These are phyloP conservation scores for Hypericum androsaemum DNA, from an alignment of 345 rosid genomes.

Conservation along the genomic window DNA sequence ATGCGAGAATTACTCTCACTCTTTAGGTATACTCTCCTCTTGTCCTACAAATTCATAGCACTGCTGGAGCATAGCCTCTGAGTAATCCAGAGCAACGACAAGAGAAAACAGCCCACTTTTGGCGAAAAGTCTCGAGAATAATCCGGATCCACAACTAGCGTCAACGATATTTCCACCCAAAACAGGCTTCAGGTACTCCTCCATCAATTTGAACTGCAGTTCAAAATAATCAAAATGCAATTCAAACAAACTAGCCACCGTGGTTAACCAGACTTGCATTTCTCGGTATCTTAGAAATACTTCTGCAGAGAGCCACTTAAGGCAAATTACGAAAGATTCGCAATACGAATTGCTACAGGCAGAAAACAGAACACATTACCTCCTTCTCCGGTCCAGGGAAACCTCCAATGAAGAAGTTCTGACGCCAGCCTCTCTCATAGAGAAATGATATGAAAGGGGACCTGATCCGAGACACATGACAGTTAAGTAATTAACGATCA, in stretches of 20 bases:
- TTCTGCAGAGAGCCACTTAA: no score
- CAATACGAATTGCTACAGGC: no score
- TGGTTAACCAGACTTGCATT: no score
- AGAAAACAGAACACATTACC: constrained; percentile 28
- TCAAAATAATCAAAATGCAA: not conserved
- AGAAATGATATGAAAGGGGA: constrained; percentile 54
- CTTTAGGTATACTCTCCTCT: constrained; percentile 61
- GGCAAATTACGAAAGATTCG: not conserved
- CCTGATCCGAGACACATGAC: constrained; percentile 26
- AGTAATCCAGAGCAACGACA: constrained; percentile 75
- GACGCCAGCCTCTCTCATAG: constrained; percentile 97
- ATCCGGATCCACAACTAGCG: constrained; percentile 88
- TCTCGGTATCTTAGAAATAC: no score
- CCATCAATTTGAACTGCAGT: constrained; percentile 63
- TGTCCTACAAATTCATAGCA: constrained; percentile 54
- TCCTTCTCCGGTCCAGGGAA: constrained; percentile 85
- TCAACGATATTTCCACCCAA: constrained; percentile 75
- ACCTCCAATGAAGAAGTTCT: constrained; percentile 60
- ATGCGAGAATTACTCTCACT: constrained; percentile 29
- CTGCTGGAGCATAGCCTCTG: constrained; percentile 77
- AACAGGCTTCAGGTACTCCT: constrained; percentile 61
- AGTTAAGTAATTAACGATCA: not conserved
- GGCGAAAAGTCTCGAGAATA: constrained; percentile 69
- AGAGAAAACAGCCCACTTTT: constrained; percentile 61
- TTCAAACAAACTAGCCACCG: no score